Evolutionary conservation across 768 basidiomycete genomes (phyloP).

Genomic region (Lentinus brumalis): DNA sequence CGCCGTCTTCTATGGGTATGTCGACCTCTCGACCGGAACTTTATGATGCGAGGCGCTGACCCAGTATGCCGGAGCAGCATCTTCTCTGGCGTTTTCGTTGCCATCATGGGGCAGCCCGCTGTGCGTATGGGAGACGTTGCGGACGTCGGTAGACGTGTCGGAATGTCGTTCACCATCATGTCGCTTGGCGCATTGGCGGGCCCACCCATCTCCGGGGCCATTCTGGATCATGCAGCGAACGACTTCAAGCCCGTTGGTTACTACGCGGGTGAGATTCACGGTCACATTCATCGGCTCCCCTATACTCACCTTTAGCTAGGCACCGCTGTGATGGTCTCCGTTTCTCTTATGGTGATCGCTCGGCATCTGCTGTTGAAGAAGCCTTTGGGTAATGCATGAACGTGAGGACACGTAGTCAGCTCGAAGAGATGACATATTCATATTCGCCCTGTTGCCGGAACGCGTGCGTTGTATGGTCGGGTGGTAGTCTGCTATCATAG

Average conservation of each 20-base stretch:
- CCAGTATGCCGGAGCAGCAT: slow-evolving; percentile 40
- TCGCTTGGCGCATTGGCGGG: slow-evolving; percentile 67
- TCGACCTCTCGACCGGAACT: not conserved
- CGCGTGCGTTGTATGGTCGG: too few species aligned
- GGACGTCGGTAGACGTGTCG: slow-evolving; percentile 66
- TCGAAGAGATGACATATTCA: too few species aligned
- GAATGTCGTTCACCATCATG: slow-evolving; percentile 63
- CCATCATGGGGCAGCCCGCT: slow-evolving; percentile 56
- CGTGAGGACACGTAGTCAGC: too few species aligned
- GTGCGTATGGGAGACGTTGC: slow-evolving; percentile 59
- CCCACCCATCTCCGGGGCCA: slow-evolving; percentile 75
- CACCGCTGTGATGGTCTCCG: too few species aligned
- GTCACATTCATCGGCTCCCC: too few species aligned
- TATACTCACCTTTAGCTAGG: too few species aligned
- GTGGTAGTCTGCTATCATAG: too few species aligned
- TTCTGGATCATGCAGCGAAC: slow-evolving; percentile 48
- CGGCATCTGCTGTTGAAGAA: too few species aligned
- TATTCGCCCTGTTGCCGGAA: too few species aligned
- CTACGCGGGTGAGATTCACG: slow-evolving; percentile 44
- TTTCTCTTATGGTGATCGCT: too few species aligned
- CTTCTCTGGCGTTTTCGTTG: slow-evolving; percentile 61
- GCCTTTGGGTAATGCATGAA: too few species aligned
- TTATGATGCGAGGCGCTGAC: too few species aligned
- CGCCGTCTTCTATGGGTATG: slow-evolving; percentile 66
- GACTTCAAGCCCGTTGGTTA: slow-evolving; percentile 56